phyloP scores from a whole-genome alignment of 1,284 basidiomycete species.

The Cryptococcus sp. region DNA sequence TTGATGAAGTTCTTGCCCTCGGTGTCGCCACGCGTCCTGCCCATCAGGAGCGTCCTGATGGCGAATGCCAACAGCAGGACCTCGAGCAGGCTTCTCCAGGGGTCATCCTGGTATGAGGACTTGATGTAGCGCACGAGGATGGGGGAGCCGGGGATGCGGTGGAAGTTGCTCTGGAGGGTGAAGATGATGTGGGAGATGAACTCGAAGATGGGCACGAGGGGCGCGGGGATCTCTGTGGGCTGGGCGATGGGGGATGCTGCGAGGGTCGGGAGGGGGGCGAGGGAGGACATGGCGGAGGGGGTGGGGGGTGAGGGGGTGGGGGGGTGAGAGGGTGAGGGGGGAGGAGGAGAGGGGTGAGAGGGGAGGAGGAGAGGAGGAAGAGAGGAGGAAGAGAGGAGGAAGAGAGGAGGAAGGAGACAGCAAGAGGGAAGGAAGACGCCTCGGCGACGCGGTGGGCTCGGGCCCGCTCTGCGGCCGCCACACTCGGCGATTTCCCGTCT shows the following conservation, averaged over 20 bases:
- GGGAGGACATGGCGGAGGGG: too few species aligned
- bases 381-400: too few species aligned
- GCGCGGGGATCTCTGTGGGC: constrained; percentile 36
- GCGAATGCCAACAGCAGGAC: constrained; percentile 85
- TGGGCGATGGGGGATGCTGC: constrained; percentile 3
- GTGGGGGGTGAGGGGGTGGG: too few species aligned
- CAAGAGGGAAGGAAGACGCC: too few species aligned
- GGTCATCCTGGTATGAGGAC: constrained; percentile 77
- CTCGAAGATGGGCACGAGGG: constrained; percentile 38
- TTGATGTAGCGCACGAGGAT: constrained; percentile 84
- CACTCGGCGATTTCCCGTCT: too few species aligned
- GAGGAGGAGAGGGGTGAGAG: neutral
- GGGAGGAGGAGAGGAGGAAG: too few species aligned
- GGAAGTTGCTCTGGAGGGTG: constrained; percentile 31
- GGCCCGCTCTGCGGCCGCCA: too few species aligned
- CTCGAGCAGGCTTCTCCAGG: constrained; percentile 86
- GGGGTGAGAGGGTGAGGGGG: too few species aligned
- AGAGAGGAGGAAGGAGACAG: too few species aligned
- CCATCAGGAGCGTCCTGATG: constrained; percentile 81
- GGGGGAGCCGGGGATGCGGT: constrained; percentile 74
- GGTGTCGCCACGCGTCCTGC: constrained; percentile 79
- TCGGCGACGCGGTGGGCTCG: too few species aligned
- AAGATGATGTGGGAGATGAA: constrained; percentile 32
- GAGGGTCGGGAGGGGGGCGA: neutral
- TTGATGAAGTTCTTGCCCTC: constrained; percentile 87